Evolutionary conservation across 2,329 filamentous ascomycete species (phyloP), one percentile per base, ranked within the genome.

Genomic region (Fusarium sp.): DNA sequence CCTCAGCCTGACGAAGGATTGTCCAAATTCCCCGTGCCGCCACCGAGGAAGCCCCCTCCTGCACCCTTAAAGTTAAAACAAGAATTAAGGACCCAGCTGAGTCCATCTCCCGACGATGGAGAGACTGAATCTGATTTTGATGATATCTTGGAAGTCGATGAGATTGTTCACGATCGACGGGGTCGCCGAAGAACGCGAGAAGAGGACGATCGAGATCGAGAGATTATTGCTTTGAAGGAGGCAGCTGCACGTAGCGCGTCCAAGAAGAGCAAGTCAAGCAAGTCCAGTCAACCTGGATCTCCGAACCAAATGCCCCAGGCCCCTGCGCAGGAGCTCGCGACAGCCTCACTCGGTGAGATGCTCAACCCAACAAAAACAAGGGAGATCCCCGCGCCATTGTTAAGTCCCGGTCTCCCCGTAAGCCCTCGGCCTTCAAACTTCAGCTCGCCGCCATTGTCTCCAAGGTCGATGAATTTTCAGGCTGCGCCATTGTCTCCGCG

Each of bases 131-230:
- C 93, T 0, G 94, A 97, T 70, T 96, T 95, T 73, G 93, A 96
- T 64, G 92, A 95, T 69, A 87, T 92, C 38, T 81, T 93, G 15
- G 91, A 93, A 68, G 89, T 91, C 6, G 87, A 91, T 46, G 90
- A 92, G 69, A 84, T 91, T 53, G 83, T 87, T 0, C 82, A 87
- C 38, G 84, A 87, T 15, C 84, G 89, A 56, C 88, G 95, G 68
- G 95, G 94, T 12, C 89, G 94, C 64, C 87, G 93, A 74, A 93
- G 92, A 80, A 97, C 94, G 5, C 88, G 95, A 56, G 94, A 95
- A 79, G 93, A 97, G 68, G 95, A 98, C 76, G 94, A 98, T 73
- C 87, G 87, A 59, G 88, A 93, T 59, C 89, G 95, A 50, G 93
- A 95, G 77, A 85, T 89, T 17, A 80, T 90, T n/a, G 89, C 88